Percentiles rank a stretch among this genome's conserved stretches.
Conservation (phyloP, 2,329 filamentous ascomycete species). For the Trichoderma sp. region DNA sequence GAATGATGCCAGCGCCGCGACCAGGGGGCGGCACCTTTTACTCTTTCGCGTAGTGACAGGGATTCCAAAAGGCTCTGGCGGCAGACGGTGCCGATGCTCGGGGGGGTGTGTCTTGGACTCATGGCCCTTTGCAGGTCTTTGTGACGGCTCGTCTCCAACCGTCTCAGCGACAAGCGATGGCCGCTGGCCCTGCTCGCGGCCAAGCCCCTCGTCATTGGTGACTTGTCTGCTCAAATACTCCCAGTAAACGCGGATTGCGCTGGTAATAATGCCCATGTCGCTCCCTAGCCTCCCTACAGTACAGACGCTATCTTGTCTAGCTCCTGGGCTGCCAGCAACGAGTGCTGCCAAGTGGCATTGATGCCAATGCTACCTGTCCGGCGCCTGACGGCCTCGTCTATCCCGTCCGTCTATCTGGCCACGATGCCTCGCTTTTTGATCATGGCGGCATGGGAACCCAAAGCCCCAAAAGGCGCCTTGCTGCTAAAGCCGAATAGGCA, state of each 20-base stretch:
- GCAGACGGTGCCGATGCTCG: conserved; percentile 21
- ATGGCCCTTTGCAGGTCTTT: neutral
- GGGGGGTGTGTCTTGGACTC: conserved; percentile 5
- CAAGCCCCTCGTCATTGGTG: conserved; percentile 11
- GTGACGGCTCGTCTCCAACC: conserved; percentile 6
- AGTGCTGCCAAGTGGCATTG: conserved; percentile 4
- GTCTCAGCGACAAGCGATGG: conserved; percentile 3
- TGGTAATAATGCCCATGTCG: conserved; percentile 8
- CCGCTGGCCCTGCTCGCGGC: neutral
- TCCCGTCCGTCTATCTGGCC: conserved; percentile 7
- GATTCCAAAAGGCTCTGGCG: conserved; percentile 16
- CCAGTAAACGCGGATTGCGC: conserved; percentile 18
- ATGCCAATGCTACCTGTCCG: conserved; percentile 9
- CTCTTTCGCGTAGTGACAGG: conserved; percentile 19
- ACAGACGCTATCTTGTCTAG: neutral
- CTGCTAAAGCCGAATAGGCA: neutral
- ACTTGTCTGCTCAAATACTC: neutral
- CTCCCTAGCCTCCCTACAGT: neutral
- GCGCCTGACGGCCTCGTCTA: conserved; percentile 11
- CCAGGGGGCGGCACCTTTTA: conserved; percentile 16
- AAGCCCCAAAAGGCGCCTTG: conserved; percentile 6
- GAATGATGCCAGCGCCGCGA: conserved; percentile 17
- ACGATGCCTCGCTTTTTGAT: neutral
- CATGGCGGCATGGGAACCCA: conserved; percentile 12
- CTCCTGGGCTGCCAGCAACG: conserved; percentile 3